phyloP scores from a whole-genome alignment of 139 green algal genomes.

The Edaphochlamys debaryana region DNA sequence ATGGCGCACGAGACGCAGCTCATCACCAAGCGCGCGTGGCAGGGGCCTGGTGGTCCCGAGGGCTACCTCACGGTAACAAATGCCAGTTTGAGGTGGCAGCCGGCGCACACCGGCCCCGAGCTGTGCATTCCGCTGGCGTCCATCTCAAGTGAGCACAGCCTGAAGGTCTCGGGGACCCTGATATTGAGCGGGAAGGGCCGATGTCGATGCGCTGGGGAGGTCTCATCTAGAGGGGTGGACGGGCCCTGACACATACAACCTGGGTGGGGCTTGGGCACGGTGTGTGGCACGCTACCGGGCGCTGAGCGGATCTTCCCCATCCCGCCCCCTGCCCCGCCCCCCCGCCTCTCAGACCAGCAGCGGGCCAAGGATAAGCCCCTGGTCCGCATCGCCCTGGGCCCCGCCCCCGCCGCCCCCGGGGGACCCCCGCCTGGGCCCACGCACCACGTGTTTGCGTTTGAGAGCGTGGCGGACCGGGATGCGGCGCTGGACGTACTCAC shows the following conservation, averaged over 20 bases:
- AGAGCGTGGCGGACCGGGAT: slow-evolving; percentile 31
- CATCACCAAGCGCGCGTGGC: slow-evolving; percentile 21
- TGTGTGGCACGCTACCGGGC: too few species aligned
- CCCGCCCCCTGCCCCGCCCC: not conserved
- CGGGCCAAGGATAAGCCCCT: slow-evolving; percentile 36
- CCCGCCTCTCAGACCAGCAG: slow-evolving; percentile 19
- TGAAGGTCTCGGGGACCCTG: not conserved
- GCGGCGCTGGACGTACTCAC: slow-evolving; percentile 27
- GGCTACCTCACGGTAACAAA: slow-evolving; percentile 5
- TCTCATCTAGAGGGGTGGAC: too few species aligned
- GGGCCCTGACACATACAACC: too few species aligned
- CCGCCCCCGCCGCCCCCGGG: not conserved
- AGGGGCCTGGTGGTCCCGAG: slow-evolving; percentile 2
- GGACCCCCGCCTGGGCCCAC: not conserved
- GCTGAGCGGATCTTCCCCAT: not conserved
- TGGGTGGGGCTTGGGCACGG: not conserved
- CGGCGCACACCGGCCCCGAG: not conserved
- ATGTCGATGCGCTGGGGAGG: not conserved
- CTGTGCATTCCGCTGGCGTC: slow-evolving; percentile 8
- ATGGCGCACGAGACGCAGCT: slow-evolving; percentile 16
- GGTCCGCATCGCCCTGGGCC: slow-evolving; percentile 7
- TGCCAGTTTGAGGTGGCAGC: slow-evolving; percentile 15
- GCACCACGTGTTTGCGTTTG: slow-evolving; percentile 34
- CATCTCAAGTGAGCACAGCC: slow-evolving; percentile 3
- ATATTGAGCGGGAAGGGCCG: too few species aligned